phyloP scores from a whole-genome alignment of 75 land plant genomes.

The Azolla pinnata region DNA sequence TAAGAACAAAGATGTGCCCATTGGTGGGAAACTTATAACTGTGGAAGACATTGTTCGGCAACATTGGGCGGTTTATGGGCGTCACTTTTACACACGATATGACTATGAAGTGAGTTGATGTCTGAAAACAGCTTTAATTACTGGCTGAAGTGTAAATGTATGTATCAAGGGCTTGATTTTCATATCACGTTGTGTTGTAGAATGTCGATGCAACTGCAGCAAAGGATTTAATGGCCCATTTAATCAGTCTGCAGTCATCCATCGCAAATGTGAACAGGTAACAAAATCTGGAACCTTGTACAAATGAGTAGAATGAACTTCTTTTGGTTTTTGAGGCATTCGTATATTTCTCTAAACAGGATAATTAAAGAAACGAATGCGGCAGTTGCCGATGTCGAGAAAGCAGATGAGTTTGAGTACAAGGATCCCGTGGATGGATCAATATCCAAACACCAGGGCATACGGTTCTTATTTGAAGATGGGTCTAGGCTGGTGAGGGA shows the following conservation, averaged over 20 bases:
- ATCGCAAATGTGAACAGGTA: constrained; percentile 82
- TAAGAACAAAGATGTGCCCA: constrained; percentile 67
- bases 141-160: no score
- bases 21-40: constrained; percentile 70
- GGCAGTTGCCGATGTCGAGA: constrained; percentile 63
- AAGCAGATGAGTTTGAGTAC: constrained; percentile 98
- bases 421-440: constrained; percentile 99
- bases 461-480: constrained; percentile 86
- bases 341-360: constrained; percentile 47
- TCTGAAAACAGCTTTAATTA: background rate
- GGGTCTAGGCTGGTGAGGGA: constrained; percentile 82
- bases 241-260: constrained; percentile 70
- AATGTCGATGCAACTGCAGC: constrained; percentile 98
- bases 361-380: constrained; percentile 54
- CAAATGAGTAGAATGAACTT: no score
- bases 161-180: no score
- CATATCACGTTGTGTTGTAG: constrained; percentile 29
- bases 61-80: constrained; percentile 93
- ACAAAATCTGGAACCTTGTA: constrained; percentile 9
- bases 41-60: constrained; percentile 93
- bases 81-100: constrained; percentile 96
- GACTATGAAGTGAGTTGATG: constrained; percentile 76
- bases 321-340: no score
- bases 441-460: constrained; percentile 93
- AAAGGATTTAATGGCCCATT: constrained; percentile 81